These are phyloP conservation scores for Coffea canephora DNA, from an alignment of 257 asterid species.

Conservation along the genomic window DNA sequence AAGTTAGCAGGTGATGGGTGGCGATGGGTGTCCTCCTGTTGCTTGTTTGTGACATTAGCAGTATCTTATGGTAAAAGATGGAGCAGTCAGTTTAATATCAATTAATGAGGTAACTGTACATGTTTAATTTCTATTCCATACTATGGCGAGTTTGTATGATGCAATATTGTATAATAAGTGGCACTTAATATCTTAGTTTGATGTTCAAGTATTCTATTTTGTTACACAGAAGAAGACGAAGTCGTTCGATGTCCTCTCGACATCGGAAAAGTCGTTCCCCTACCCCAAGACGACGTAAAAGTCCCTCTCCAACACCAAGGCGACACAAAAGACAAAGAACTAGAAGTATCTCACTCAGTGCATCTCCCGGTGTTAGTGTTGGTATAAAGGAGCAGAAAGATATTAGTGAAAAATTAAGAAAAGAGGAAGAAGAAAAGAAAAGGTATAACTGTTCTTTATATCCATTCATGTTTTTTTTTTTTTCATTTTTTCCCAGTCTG, in stretches of 20 bases:
- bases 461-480: slow-evolving; percentile 12
- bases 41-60: slow-evolving; percentile 84
- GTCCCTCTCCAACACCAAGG: slow-evolving; percentile 76
- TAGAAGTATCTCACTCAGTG: slow-evolving; percentile 50
- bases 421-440: slow-evolving; percentile 78
- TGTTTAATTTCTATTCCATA: slow-evolving; percentile 42
- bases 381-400: slow-evolving; percentile 66
- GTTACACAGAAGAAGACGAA: slow-evolving; percentile 77
- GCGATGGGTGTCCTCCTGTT: slow-evolving; percentile 80
- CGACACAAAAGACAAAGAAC: slow-evolving; percentile 58
- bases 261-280: slow-evolving; percentile 73
- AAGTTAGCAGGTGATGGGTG: slow-evolving; percentile 89
- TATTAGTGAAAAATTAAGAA: slow-evolving; percentile 61
- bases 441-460: slow-evolving; percentile 52
- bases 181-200: slow-evolving; percentile 27
- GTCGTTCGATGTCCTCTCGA: slow-evolving; percentile 68
- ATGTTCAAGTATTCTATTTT: slow-evolving; percentile 49
- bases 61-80: slow-evolving; percentile 90
- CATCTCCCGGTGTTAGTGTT: slow-evolving; percentile 51
- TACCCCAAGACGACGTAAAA: slow-evolving; percentile 61
- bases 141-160: slow-evolving; percentile 43
- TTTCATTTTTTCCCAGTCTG: slow-evolving; percentile 11
- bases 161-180: slow-evolving; percentile 30
- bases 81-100: slow-evolving; percentile 89
- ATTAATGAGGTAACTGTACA: slow-evolving; percentile 87